A percentile compares a stretch with the other conserved stretches of the same genome.
Evolutionary conservation across 352 stramenopile genomes (phyloP).

Genomic region (Blastocystis sp.): DNA sequence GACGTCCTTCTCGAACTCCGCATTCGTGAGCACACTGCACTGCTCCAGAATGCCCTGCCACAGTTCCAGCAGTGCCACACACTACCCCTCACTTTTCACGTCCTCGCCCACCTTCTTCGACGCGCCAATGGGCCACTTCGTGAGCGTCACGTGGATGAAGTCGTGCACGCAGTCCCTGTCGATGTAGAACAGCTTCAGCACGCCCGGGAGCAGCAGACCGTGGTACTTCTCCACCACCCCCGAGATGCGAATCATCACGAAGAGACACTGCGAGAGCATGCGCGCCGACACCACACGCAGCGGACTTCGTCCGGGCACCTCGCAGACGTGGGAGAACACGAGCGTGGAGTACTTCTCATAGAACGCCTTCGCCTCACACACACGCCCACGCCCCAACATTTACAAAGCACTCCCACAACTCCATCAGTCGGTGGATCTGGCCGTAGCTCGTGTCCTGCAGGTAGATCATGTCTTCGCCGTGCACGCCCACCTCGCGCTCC

Average conservation of each 20-base stretch:
- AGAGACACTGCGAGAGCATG: neutral
- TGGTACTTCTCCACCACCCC: slow-evolving; percentile 59
- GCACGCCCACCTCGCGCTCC: neutral
- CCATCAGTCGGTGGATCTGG: slow-evolving; percentile 41
- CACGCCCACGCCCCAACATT: neutral
- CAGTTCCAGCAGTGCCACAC: slow-evolving; percentile 41
- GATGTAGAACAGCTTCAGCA: slow-evolving; percentile 55
- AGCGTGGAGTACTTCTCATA: slow-evolving; percentile 32
- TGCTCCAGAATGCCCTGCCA: slow-evolving; percentile 35
- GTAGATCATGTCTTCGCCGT: slow-evolving; percentile 30
- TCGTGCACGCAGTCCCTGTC: slow-evolving; percentile 8
- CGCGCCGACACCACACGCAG: neutral
- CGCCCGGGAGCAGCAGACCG: neutral
- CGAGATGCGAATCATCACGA: slow-evolving; percentile 40
- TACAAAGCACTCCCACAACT: slow-evolving; percentile 52
- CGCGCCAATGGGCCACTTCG: slow-evolving; percentile 29
- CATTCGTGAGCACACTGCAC: slow-evolving; percentile 25
- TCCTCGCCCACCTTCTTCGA: slow-evolving; percentile 29
- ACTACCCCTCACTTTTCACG: neutral
- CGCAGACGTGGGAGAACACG: neutral
- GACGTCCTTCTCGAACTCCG: slow-evolving; percentile 6
- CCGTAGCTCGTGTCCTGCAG: slow-evolving; percentile 33
- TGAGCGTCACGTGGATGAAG: slow-evolving; percentile 22
- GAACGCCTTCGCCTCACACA: neutral
- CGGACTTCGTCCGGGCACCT: neutral